Percentiles rank a stretch among this genome's conserved stretches.
Evolutionary conservation across 1,284 basidiomycete genomes (phyloP).

Genomic region (Cryptococcus sp.): DNA sequence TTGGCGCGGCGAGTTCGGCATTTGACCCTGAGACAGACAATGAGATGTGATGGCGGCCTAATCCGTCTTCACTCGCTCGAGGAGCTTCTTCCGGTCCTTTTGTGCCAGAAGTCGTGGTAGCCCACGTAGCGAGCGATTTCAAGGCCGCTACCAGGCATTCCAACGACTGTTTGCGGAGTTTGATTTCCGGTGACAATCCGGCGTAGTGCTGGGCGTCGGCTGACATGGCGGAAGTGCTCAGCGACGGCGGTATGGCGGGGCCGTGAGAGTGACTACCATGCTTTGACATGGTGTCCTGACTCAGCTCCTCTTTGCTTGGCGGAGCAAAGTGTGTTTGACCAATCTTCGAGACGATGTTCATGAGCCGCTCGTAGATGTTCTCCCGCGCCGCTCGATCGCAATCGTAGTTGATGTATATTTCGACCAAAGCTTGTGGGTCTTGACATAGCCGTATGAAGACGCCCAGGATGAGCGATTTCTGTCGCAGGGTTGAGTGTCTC

Average conservation of each 20-base stretch:
- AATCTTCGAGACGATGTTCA: conserved; percentile 92
- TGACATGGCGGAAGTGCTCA: conserved; percentile 67
- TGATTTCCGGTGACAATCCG: conserved; percentile 73
- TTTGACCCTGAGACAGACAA: conserved; percentile 36
- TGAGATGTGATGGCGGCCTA: conserved; percentile 23
- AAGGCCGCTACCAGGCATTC: conserved; percentile 86
- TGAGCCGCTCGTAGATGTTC: conserved; percentile 94
- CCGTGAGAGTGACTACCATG: conserved; percentile 51
- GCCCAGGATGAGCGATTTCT: conserved; percentile 85
- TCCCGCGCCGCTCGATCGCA: conserved; percentile 89
- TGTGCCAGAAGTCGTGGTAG: conserved; percentile 55
- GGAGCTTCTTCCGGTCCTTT: conserved; percentile 26
- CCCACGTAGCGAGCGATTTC: conserved; percentile 87
- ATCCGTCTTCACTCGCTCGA: conserved; percentile 37
- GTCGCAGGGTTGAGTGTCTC: conserved; percentile 91
- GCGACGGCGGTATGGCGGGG: conserved; percentile 60
- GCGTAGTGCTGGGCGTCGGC: conserved; percentile 58
- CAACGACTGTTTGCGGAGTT: conserved; percentile 81
- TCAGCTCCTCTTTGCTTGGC: conserved; percentile 52
- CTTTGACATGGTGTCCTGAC: conserved; percentile 32
- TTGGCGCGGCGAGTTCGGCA: conserved; percentile 33
- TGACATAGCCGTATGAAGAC: conserved; percentile 85
- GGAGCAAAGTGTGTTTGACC: conserved; percentile 68
- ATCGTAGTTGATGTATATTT: conserved; percentile 97
- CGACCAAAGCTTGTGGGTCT: conserved; percentile 93